Percentiles rank a stretch among this genome's conserved stretches.
Conservation (phyloP, 345 rosid species). For the Angophora floribunda region DNA sequence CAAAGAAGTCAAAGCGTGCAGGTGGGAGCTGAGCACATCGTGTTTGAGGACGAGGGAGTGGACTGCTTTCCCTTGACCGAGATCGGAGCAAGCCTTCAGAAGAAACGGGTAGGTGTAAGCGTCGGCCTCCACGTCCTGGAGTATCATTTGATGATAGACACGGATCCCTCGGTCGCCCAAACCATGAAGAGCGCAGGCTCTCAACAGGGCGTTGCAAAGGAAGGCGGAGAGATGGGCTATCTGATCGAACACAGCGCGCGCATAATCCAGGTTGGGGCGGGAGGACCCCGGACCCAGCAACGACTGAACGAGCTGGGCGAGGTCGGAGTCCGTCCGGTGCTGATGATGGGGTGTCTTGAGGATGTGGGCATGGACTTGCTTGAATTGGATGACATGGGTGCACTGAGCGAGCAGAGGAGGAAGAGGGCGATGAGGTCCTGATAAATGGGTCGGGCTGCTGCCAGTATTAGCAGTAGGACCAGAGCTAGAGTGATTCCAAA, state of each 20-base stretch:
- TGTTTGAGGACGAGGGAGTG: neutral
- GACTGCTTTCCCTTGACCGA: conserved; percentile 2
- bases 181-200: conserved; percentile 8
- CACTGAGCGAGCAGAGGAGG: neutral
- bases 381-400: neutral
- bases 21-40: neutral
- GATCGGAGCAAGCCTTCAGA: conserved; percentile 12
- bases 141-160: conserved; percentile 12
- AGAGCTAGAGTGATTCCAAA: neutral
- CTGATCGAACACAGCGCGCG: neutral
- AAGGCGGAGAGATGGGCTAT: neutral
- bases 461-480: neutral
- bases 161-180: conserved; percentile 4
- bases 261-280: neutral
- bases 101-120: conserved; percentile 22
- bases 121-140: conserved; percentile 1
- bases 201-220: conserved; percentile 16
- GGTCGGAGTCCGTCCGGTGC: neutral
- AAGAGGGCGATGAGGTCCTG: neutral
- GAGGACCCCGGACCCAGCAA: neutral
- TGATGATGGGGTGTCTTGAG: neutral
- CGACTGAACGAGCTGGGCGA: neutral
- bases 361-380: neutral
- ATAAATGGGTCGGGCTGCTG: neutral
- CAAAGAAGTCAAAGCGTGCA: conserved; percentile 7